Evolutionary conservation across 371 early-diverging fungal species (phyloP).

Genomic region (Mucor saturninus): DNA sequence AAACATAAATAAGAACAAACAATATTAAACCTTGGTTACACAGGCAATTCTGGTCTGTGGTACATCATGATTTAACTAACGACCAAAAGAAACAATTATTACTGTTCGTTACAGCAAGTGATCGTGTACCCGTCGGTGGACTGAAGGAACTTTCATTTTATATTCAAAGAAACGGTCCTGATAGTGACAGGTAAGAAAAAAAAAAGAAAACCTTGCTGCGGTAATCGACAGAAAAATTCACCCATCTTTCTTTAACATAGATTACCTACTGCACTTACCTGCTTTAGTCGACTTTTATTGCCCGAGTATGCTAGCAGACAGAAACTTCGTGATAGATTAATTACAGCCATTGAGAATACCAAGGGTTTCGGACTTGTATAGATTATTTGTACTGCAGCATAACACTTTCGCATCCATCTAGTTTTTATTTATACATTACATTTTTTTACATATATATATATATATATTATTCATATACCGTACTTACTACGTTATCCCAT

Average conservation of each 20-base stretch:
- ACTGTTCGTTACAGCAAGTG: constrained; percentile 96
- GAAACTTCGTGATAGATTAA: constrained; percentile 85
- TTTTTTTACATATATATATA: too few species aligned
- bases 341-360: constrained; percentile 94
- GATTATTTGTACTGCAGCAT: background rate
- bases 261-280: constrained; percentile 88
- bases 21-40: background rate
- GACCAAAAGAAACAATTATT: constrained; percentile 82
- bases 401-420: too few species aligned
- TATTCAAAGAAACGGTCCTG: constrained; percentile 93
- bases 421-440: too few species aligned
- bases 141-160: constrained; percentile 80
- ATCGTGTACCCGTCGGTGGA: constrained; percentile 93
- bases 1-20: background rate
- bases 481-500: too few species aligned
- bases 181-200: constrained; percentile 70
- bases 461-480: too few species aligned
- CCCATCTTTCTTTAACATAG: constrained; percentile 21
- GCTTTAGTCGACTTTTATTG: constrained; percentile 94
- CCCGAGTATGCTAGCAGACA: constrained; percentile 90
- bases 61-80: constrained; percentile 69
- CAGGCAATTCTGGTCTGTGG: constrained; percentile 89
- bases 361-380: constrained; percentile 96
- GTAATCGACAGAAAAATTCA: background rate
- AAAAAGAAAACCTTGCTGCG: constrained; percentile 10